These are phyloP conservation scores for Oryza nivara DNA, from an alignment of 176 grass and related monocot species.

Conservation along the genomic window DNA sequence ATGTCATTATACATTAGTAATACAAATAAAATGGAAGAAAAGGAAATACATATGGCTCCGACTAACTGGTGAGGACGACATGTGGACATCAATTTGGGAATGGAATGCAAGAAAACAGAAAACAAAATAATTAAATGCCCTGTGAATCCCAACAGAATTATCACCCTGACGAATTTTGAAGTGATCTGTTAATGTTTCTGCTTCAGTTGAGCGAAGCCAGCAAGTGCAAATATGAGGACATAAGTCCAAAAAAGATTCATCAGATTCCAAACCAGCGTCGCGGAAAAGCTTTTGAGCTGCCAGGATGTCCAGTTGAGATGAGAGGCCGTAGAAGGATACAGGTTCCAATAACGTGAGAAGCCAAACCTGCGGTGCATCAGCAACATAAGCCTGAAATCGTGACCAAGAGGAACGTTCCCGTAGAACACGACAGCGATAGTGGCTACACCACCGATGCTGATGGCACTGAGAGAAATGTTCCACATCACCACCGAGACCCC, in stretches of 20 bases:
- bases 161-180: too few relatives aligned
- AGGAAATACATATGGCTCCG: too few relatives aligned
- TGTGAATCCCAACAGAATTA: too few relatives aligned
- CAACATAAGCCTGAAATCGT: not conserved
- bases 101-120: too few relatives aligned
- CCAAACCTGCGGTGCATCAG: not conserved
- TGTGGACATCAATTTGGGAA: too few relatives aligned
- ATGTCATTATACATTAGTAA: too few relatives aligned
- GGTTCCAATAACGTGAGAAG: not conserved
- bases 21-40: too few relatives aligned
- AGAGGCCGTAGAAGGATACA: not conserved
- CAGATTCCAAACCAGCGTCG: not conserved
- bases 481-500: too few relatives aligned
- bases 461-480: too few relatives aligned
- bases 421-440: not conserved
- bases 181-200: not conserved
- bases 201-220: slow-evolving; percentile 12
- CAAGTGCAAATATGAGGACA: not conserved
- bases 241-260: not conserved
- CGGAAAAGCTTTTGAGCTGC: not conserved
- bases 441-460: too few relatives aligned
- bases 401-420: not conserved
- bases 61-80: too few relatives aligned
- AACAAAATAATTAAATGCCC: too few relatives aligned
- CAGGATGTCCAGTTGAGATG: not conserved